Percentiles rank a stretch among this genome's conserved stretches.
phyloP scores from a whole-genome alignment of 225 moss, liverwort and hornwort species.

The Sphagnum tenellum region DNA sequence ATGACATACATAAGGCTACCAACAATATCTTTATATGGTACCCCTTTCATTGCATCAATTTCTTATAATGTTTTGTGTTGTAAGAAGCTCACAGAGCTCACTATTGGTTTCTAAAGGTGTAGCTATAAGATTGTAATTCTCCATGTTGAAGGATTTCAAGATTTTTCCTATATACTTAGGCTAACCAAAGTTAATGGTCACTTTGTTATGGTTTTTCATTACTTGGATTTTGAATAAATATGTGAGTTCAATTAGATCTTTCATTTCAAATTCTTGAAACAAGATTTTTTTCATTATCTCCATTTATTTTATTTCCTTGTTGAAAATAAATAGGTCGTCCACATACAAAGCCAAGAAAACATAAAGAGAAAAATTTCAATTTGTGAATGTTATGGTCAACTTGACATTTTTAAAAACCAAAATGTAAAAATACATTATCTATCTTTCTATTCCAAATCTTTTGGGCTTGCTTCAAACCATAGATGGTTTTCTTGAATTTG shows the following conservation, averaged over 20 bases:
- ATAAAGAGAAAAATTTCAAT: not conserved
- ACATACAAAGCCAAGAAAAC: not conserved
- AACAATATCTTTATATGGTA: not conserved
- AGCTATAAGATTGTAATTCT: not conserved
- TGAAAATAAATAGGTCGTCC: slow-evolving; percentile 1
- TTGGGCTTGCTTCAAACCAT: not conserved
- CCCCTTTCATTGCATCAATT: not conserved
- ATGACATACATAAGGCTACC: slow-evolving; percentile 10
- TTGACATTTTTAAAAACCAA: not conserved
- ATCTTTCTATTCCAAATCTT: not conserved
- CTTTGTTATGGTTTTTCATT: not conserved
- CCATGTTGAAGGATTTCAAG: slow-evolving; percentile 1
- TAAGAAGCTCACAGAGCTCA: not conserved
- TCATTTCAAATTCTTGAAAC: slow-evolving; percentile 1
- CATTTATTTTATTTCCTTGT: slow-evolving; percentile 1
- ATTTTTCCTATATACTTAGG: slow-evolving; percentile 1
- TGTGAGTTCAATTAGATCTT: not conserved
- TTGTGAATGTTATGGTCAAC: not conserved
- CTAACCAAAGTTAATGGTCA: not conserved
- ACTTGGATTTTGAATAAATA: slow-evolving; percentile 1
- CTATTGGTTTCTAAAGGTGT: not conserved
- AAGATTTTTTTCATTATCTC: not conserved
- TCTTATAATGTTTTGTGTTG: not conserved
- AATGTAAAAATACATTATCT: not conserved
- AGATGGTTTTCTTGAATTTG: not conserved